These are phyloP conservation scores for Maudiozyma serrabonitensis DNA, from an alignment of 805 yeast species.

Conservation along the genomic window DNA sequence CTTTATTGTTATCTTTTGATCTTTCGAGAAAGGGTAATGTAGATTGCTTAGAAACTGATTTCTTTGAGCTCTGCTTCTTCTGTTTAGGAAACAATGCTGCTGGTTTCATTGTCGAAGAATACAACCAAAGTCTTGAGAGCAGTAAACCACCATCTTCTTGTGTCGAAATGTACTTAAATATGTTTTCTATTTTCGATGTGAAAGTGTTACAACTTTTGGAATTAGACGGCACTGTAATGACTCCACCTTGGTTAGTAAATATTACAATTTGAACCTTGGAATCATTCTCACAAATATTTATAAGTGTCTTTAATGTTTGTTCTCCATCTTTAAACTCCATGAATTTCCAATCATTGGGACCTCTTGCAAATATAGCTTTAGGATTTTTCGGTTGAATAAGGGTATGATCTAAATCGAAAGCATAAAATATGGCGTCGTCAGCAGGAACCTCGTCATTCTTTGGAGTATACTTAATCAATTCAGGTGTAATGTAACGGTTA, in stretches of 20 bases:
- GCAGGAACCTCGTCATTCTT: neutral
- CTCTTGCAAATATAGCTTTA: conserved; percentile 44
- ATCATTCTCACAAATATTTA: conserved; percentile 9
- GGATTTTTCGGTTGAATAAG: conserved; percentile 46
- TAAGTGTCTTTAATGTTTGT: conserved; percentile 14
- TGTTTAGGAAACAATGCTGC: conserved; percentile 16
- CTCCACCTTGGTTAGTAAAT: conserved; percentile 80
- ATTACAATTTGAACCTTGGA: conserved; percentile 43
- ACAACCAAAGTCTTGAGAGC: conserved; percentile 35
- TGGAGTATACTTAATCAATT: conserved; percentile 37
- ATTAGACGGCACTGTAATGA: conserved; percentile 20
- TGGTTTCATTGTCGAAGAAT: conserved; percentile 56
- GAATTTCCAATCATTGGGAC: conserved; percentile 69
- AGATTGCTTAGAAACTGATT: neutral
- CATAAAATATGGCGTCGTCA: conserved; percentile 35
- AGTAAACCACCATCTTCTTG: conserved; percentile 20
- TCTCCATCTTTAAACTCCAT: conserved; percentile 31
- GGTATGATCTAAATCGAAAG: conserved; percentile 84
- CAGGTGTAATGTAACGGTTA: conserved; percentile 32
- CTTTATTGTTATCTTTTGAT: neutral
- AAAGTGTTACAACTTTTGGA: conserved; percentile 33
- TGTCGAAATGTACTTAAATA: conserved; percentile 27
- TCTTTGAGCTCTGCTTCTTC: neutral
- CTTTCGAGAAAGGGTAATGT: neutral
- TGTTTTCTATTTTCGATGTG: conserved; percentile 31